Evolutionary conservation across 768 basidiomycete genomes (phyloP), one percentile per base, ranked within the genome.

Genomic region (Russula vinacea): DNA sequence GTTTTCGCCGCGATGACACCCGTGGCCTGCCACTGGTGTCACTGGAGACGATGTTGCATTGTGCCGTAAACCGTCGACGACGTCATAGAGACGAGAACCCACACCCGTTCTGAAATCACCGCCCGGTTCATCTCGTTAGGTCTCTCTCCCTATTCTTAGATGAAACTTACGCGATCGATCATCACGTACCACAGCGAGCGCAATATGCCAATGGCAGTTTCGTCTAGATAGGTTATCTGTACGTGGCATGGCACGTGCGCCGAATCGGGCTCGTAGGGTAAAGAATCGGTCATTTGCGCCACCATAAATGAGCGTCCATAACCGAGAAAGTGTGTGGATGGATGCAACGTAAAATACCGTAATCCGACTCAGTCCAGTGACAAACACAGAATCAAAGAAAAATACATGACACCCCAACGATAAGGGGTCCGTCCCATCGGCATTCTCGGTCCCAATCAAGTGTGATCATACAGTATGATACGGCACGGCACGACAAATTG

Each of bases 171-270:
- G 17, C 40, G 17, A 19, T 40, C 40, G 17, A 19, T 40, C 39
- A 42, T 42, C 40, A 39, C 37, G 37, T 42, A 17, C 9, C 45
- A 5, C 5, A 14, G 49, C 49, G 49, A 50, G 49, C 49, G 49
- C 26, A 50, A 50, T 50, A 50, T 17, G 49, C 49, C 26, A 50
- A 50, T 50, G 49, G 49, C 24, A 29, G 49, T 50, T 47, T 50
- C 26, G 8, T 50, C 24, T 42, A 44, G n/a, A 22, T 47, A 11
- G 11, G n/a, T 47, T 47, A 47, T 47, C 45, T 47, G 22, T 47
- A 44, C n/a, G 10, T 44, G 19, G 19, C 19, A 5, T n/a, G 10
- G 35, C 10, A 35, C 35, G 35, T 49, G 47, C 47, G 2, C 33
- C n/a, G 10, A 11, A 35, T 53, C 52, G n/a, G 11, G 32, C 19